These are phyloP conservation scores for Proliferodiscus dingleyae DNA, from an alignment of 2,329 filamentous ascomycete species.

Conservation along the genomic window DNA sequence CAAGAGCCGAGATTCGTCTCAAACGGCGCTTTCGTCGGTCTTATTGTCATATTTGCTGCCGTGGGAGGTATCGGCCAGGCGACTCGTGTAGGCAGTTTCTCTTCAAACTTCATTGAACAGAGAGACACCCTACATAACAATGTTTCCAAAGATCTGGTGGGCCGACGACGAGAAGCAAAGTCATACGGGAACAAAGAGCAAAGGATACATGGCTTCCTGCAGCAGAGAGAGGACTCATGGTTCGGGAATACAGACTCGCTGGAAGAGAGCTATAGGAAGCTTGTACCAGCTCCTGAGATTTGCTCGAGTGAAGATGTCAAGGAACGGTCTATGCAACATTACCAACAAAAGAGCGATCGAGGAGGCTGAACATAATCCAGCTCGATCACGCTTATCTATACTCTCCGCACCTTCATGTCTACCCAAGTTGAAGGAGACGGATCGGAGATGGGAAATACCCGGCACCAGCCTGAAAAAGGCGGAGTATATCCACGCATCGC, in stretches of 20 bases:
- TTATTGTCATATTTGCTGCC: conserved; percentile 66
- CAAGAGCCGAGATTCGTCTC: conserved; percentile 63
- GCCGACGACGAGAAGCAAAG: conserved; percentile 47
- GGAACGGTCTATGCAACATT: conserved; percentile 12
- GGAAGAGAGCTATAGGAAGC: conserved; percentile 41
- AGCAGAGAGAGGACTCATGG: conserved; percentile 55
- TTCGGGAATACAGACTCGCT: conserved; percentile 22
- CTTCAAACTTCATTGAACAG: conserved; percentile 59
- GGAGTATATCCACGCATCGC: too few relatives aligned
- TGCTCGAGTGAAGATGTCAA: conserved; percentile 40
- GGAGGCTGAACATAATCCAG: conserved; percentile 1
- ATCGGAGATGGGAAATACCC: background rate
- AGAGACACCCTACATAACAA: conserved; percentile 61
- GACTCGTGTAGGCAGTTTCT: conserved; percentile 59
- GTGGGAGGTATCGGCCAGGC: conserved; percentile 70
- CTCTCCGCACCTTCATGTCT: too few relatives aligned
- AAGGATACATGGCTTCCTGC: conserved; percentile 72
- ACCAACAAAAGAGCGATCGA: conserved; percentile 11
- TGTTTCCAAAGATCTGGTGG: conserved; percentile 58
- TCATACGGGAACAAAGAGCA: conserved; percentile 52
- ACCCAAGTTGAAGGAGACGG: too few relatives aligned
- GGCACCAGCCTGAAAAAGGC: too few relatives aligned
- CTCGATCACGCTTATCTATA: background rate
- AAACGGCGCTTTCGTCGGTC: conserved; percentile 69
- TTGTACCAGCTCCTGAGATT: conserved; percentile 41